A percentile compares a stretch with the other conserved stretches of the same genome.
These are phyloP conservation scores for Phytophthora multivora DNA, from an alignment of 352 stramenopile species.

Conservation along the genomic window DNA sequence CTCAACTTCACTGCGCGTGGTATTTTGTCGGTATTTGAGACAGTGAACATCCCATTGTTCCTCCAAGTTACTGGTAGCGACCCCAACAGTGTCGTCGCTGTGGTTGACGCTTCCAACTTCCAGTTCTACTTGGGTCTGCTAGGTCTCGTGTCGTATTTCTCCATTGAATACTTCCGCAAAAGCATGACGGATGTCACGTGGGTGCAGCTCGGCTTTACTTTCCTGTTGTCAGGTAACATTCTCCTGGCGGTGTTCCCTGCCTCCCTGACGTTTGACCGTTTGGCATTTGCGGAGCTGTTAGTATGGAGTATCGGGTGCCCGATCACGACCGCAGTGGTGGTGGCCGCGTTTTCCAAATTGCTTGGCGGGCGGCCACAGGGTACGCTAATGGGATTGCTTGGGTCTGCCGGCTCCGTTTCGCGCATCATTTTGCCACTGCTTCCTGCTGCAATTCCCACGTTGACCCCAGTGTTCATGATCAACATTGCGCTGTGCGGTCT, in stretches of 20 bases:
- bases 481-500: slow-evolving; percentile 65
- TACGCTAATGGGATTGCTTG: slow-evolving; percentile 80
- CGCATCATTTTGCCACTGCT: slow-evolving; percentile 79
- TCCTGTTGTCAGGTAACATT: slow-evolving; percentile 65
- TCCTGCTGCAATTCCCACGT: slow-evolving; percentile 62
- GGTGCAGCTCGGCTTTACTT: slow-evolving; percentile 72
- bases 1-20: slow-evolving; percentile 79
- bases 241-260: slow-evolving; percentile 52
- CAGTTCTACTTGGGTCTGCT: slow-evolving; percentile 82
- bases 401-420: slow-evolving; percentile 72
- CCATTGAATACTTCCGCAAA: slow-evolving; percentile 79
- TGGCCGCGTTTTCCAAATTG: slow-evolving; percentile 82
- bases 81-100: slow-evolving; percentile 49
- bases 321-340: slow-evolving; percentile 75
- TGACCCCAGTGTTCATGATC: slow-evolving; percentile 80
- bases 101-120: slow-evolving; percentile 80
- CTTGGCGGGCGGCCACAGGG: slow-evolving; percentile 74
- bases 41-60: slow-evolving; percentile 84
- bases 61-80: slow-evolving; percentile 70
- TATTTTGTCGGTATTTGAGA: slow-evolving; percentile 85
- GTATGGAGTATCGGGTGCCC: slow-evolving; percentile 84
- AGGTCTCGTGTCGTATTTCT: slow-evolving; percentile 79
- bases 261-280: slow-evolving; percentile 51
- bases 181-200: slow-evolving; percentile 69
- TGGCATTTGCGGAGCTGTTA: slow-evolving; percentile 65